Base-by-base conservation (phyloP, 805 yeast species). In the Pichia insulana region DNA sequence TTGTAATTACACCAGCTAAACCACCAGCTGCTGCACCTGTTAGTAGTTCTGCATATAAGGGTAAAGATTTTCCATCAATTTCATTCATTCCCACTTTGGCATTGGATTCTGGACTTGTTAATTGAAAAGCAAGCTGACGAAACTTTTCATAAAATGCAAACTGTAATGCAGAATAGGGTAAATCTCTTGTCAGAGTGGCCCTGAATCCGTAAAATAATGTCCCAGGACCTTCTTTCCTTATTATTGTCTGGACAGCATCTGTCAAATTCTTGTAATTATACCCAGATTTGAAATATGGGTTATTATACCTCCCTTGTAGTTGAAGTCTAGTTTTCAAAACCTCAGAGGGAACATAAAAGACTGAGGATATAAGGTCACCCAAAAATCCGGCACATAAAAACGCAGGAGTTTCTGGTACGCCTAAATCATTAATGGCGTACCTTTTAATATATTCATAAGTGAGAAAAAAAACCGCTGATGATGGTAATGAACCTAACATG, bases 11-110 rank as follows among this genome's bases (percentile, higher is more conserved):
- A 1, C 97, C 97, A 0, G 96, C 95, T 22, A 88, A 63, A 0
- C 96, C 96, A 50, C 97, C 97, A 2, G 98, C 97, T 0, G 86
- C 79, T 1, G 96, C 97, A 42, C 99, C 99, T 0, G 96, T 88
- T 12, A 73, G 47, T 22, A 92, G 66, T 61, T 92, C 98, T 33
- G 73, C 61, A 5, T 68, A 41, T 7, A 82, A 61, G 1, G 82
- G 73, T 41, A 84, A 61, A 15, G 46, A 30, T 39, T 30, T 33
- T 18, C 31, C 31, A 30, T 41, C 37, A 3, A 30, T 36, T 27
- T 18, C 19, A 17, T 18, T 37, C 3, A 31, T 17, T 30, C 38
- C 42, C 10, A 38, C 26, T 12, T 20, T 13, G 5, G 17, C 10
- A 12, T 4, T n/a, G 5, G 31, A 10, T 8, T 34, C 9, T 34